Evolutionary conservation across 2,329 filamentous ascomycete species (phyloP).

Genomic region (Lojkania enalia): DNA sequence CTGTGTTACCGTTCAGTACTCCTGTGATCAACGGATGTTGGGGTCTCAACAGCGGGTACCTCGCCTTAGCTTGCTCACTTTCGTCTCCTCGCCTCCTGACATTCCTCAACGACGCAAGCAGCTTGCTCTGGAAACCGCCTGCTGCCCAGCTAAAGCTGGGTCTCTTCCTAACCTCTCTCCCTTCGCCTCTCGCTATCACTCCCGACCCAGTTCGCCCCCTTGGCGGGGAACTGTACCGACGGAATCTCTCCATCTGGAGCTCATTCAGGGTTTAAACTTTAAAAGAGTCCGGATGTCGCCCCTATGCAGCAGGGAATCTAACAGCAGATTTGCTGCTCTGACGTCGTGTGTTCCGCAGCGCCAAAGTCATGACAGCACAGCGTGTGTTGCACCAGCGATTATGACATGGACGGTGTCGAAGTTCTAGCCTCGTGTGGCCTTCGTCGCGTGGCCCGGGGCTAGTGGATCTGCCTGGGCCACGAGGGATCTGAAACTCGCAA

Average conservation of each 20-base stretch:
- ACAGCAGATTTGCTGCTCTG: not conserved
- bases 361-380: not conserved
- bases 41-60: conserved; percentile 22
- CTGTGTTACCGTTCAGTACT: conserved; percentile 18
- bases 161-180: conserved; percentile 21
- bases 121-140: conserved; percentile 34
- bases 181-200: not conserved
- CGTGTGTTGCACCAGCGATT: not conserved
- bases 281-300: not conserved
- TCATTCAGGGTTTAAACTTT: too few species aligned
- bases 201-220: not conserved
- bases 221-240: not conserved
- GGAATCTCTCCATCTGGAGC: not conserved
- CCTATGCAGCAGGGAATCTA: not conserved
- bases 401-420: not conserved
- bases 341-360: not conserved
- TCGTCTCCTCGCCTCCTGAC: conserved; percentile 28
- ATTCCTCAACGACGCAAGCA: conserved; percentile 37
- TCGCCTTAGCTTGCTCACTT: conserved; percentile 24
- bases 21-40: not conserved
- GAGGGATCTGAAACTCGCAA: not conserved
- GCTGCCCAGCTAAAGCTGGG: conserved; percentile 38
- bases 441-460: not conserved
- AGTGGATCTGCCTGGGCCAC: not conserved
- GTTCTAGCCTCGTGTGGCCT: not conserved